Conservation (phyloP, 164 flowering plant genomes). For the Umbellularia californica region DNA sequence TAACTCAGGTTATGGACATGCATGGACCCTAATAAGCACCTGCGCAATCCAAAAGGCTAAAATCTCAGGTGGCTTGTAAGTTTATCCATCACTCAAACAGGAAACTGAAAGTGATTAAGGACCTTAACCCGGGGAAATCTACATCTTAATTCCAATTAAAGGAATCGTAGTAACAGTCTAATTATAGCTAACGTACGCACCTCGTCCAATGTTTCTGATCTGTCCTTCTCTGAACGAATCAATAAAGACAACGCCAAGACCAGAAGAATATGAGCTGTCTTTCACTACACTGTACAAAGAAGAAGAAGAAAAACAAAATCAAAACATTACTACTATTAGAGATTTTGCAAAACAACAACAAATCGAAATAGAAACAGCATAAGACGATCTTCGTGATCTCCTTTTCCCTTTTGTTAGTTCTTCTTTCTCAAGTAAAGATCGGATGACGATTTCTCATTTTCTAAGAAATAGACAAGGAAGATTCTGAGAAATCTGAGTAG, state of each 20-base stretch:
- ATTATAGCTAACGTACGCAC: not conserved
- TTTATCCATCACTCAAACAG: not conserved
- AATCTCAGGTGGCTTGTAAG: not conserved
- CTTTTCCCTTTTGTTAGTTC: not conserved
- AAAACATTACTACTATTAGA: not conserved
- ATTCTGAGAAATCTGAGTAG: too few species aligned
- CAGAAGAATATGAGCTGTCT: slow-evolving; percentile 6
- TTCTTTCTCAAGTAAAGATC: not conserved
- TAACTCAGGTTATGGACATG: not conserved
- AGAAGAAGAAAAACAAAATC: not conserved
- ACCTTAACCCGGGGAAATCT: too few species aligned
- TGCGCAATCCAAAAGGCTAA: not conserved
- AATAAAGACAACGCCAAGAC: not conserved
- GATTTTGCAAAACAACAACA: too few species aligned
- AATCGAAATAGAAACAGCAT: not conserved
- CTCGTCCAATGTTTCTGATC: slow-evolving; percentile 1
- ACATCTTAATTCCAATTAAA: not conserved
- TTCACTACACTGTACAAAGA: not conserved
- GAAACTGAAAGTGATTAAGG: too few species aligned
- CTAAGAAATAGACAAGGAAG: too few species aligned
- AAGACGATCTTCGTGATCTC: not conserved
- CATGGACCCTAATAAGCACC: not conserved
- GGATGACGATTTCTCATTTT: too few species aligned
- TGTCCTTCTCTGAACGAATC: not conserved
- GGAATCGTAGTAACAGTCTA: not conserved